Base-by-base conservation (phyloP, 805 yeast genomes). In the Candida pseudofarinosa region DNA sequence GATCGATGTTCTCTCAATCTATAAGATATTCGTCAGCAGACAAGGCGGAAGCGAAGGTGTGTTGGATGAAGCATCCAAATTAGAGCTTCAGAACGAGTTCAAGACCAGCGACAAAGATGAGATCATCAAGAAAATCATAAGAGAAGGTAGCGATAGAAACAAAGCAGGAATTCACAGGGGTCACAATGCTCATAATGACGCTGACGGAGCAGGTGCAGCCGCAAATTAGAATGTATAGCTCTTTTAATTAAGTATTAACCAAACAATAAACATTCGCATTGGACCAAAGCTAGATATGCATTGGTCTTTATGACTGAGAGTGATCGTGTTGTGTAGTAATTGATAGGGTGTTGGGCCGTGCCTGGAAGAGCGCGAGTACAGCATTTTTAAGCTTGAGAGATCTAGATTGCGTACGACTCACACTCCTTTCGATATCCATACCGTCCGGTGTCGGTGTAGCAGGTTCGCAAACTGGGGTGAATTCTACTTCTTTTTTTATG, bases 1-100 rank as follows among this genome's bases (percentile, higher is more conserved):
- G 44, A 67, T 79, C 10, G 81, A 78, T 33, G 75, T 84, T 3
- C 80, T 85, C 1, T 81, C 83, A 0, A 69, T 74, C 6, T 85
- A 77, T 67, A 77, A 83, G 53, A 73, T 88, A n/a, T 88, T 73
- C 57, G 71, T 76, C 17, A 76, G 79, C 43, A 73, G 74, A 46
- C 70, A 69, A 18, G 84, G 86, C 37, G 96, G 95, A 26, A 66
- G 80, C 3, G 85, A 79, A 52, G 96, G 96, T 43, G 72, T 74
- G 6, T 58, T 85, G 19, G 86, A 83, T 40, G 81, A 78, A 53
- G 95, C 91, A 2, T 83, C 91, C 5, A 75, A 78, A 43, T 66
- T 70, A 15, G 85, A 81, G 46, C 58, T 88, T 33, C 73, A 72
- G 39, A 76, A 76, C 48, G 93, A 87, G 55, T 88, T 88, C 50